Base-by-base conservation (phyloP, 768 basidiomycete species). In the Boletus insuetus region DNA sequence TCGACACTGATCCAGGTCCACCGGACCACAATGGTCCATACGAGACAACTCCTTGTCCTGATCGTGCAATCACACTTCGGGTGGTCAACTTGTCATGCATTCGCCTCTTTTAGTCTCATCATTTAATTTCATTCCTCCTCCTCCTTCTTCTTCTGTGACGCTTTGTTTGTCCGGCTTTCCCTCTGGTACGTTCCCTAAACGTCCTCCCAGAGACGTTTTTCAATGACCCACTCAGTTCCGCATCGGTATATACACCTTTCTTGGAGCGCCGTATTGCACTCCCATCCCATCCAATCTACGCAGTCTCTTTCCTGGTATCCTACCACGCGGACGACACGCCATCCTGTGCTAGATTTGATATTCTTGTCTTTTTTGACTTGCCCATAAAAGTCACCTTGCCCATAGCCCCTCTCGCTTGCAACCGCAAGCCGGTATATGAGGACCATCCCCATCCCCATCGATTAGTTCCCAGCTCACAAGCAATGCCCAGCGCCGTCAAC, bases 311-410 rank as follows among this genome's bases (percentile, higher is more conserved):
- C 26, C 26, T 49, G 54, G 11, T 51, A 52, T 60, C 45, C 6
- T 34, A 59, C 68, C 68, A 69, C 68, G 68, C 64, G 68, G 60
- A 48, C 60, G 56, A 51, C 67, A 69, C 68, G 66, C 66, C 54
- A 60, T 41, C 68, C 68, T 69, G 68, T 69, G 68, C 56, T 19
- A 60, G 67, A 69, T 69, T 69, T 70, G 61, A 68, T 69, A 69
- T 69, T 69, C 54, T 59, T 20, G 46, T 45, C 55, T 51, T 32
- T 54, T 14, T 49, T 44, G 35, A 37, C 52, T 46, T 48, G 47
- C 41, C 63, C 60, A 60, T 68, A 69, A 65, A 67, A 66, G 60
- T 58, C 61, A 38, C 42, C 66, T 64, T 70, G 68, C 68, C 68
- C 68, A 64, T 66, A 62, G 66, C 67, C 68, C 68, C 68, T 63